Conservation (phyloP, 2,329 filamentous ascomycete species). For the Microsporum canis region DNA sequence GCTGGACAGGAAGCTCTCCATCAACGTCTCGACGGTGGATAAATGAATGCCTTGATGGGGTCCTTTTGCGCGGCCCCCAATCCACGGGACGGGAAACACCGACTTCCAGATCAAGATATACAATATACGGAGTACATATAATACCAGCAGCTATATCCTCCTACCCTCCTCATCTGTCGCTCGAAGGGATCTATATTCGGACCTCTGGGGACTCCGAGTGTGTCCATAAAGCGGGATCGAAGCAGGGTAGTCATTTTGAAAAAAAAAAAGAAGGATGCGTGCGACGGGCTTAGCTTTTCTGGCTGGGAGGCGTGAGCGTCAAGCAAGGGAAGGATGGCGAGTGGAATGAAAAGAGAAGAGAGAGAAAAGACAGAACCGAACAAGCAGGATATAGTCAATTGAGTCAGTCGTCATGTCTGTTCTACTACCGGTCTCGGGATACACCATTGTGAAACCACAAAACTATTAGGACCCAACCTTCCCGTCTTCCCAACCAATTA, state of each 20-base stretch:
- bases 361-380: not conserved
- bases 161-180: not conserved
- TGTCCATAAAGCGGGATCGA: not conserved
- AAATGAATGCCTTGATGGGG: constrained; percentile 7
- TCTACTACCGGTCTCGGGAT: constrained; percentile 4
- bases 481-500: not conserved
- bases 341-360: not conserved
- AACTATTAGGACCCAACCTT: not conserved
- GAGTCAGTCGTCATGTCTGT: not conserved
- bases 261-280: not conserved
- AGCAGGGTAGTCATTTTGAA: not conserved
- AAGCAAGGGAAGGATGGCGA: not conserved
- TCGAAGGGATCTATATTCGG: not conserved
- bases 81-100: not conserved
- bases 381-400: not conserved
- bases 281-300: not conserved
- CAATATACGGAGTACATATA: not conserved
- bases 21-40: constrained; percentile 16
- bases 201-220: not conserved
- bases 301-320: not conserved
- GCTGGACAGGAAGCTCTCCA: constrained; percentile 39
- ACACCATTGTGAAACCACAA: constrained; percentile 3
- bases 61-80: not conserved
- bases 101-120: no score
- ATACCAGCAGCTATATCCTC: not conserved